Percentiles rank a stretch among this genome's conserved stretches.
Conservation (phyloP, 179 eudicot genomes). For the Carnegiea gigantea region DNA sequence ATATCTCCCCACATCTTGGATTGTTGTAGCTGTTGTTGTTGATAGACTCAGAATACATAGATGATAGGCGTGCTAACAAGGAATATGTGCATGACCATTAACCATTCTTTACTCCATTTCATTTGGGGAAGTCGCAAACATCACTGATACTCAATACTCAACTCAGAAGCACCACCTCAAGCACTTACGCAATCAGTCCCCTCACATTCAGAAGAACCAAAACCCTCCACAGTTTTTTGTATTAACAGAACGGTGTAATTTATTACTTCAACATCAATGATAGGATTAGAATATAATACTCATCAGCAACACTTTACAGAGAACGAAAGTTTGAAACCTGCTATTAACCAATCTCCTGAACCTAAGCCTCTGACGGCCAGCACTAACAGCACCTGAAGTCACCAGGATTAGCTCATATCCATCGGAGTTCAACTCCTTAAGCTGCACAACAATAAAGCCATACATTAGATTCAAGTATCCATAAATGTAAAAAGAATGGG, state of each 20-base stretch:
- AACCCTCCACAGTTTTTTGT: neutral
- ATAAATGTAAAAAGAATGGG: neutral
- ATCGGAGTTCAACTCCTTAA: conserved; percentile 69
- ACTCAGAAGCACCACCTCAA: neutral
- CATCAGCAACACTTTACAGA: conserved; percentile 16
- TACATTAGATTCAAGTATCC: conserved; percentile 9
- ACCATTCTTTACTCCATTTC: neutral
- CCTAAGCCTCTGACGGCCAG: conserved; percentile 91
- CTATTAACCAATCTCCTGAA: conserved; percentile 82
- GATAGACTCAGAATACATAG: neutral
- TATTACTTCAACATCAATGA: neutral
- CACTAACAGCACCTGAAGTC: conserved; percentile 94
- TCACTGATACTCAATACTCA: neutral
- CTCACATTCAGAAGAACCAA: neutral
- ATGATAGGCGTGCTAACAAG: neutral
- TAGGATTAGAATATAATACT: neutral
- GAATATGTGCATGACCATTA: neutral
- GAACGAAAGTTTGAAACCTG: conserved; percentile 55
- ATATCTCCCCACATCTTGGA: neutral
- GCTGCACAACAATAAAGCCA: conserved; percentile 41
- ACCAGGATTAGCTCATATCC: conserved; percentile 95
- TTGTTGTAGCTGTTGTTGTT: neutral
- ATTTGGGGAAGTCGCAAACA: neutral
- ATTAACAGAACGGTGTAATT: neutral
- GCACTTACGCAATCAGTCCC: neutral